Evolutionary conservation across 2,329 filamentous ascomycete genomes (phyloP).

Genomic region (Fusarium liriodendri): DNA sequence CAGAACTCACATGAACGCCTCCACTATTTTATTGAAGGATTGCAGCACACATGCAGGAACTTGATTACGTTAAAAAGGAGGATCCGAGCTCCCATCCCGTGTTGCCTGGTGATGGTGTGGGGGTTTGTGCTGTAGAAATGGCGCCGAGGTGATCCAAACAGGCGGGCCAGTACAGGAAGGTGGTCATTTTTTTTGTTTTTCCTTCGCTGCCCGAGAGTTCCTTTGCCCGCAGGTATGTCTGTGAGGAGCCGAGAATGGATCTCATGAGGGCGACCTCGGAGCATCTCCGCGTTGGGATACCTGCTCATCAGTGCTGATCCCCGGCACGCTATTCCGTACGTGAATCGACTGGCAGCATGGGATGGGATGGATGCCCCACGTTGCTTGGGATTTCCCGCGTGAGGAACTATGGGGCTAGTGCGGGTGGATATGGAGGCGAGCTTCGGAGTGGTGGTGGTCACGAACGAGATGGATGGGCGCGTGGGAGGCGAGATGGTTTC

Average conservation of each 20-base stretch:
- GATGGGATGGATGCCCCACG: slow-evolving; percentile 20
- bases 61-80: slow-evolving; percentile 39
- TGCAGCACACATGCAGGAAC: slow-evolving; percentile 21
- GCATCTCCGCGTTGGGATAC: slow-evolving; percentile 18
- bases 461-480: not conserved
- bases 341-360: slow-evolving; percentile 11
- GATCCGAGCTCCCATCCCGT: slow-evolving; percentile 4
- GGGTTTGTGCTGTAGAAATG: slow-evolving; percentile 4
- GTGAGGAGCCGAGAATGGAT: not conserved
- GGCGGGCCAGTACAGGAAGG: not conserved
- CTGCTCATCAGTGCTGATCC: slow-evolving; percentile 21
- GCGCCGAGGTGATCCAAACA: not conserved
- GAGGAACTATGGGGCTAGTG: slow-evolving; percentile 1
- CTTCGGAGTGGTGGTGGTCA: slow-evolving; percentile 1
- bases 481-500: not conserved
- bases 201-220: not conserved
- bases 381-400: slow-evolving; percentile 12
- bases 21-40: slow-evolving; percentile 32
- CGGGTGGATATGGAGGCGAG: slow-evolving; percentile 3
- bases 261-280: slow-evolving; percentile 29
- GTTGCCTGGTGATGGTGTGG: slow-evolving; percentile 13
- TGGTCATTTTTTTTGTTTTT: not conserved
- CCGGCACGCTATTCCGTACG: slow-evolving; percentile 22
- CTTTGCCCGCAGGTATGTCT: not conserved
- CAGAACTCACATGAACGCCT: slow-evolving; percentile 31